Percentiles rank a stretch among this genome's conserved stretches.
Conservation (phyloP, 257 asterid species). For the Cinchona pubescens region DNA sequence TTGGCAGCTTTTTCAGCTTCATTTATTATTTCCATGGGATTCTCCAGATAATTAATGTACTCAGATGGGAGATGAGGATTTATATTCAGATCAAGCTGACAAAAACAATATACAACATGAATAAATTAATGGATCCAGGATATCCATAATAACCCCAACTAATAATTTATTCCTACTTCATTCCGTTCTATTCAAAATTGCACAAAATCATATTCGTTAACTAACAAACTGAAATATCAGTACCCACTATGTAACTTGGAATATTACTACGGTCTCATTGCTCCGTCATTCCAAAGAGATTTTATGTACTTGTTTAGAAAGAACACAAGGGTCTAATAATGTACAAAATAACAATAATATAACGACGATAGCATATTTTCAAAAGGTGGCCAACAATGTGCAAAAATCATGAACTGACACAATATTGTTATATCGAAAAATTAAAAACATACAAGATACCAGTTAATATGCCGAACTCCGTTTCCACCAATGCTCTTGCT, state of each 20-base stretch:
- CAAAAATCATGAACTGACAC: background rate
- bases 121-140: constrained; percentile 2
- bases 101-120: constrained; percentile 11
- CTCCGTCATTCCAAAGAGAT: background rate
- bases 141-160: background rate
- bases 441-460: background rate
- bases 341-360: background rate
- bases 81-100: constrained; percentile 75
- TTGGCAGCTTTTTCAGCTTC: constrained; percentile 90
- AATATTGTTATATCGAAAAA: background rate
- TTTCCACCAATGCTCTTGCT: background rate
- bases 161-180: background rate
- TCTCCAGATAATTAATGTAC: constrained; percentile 84
- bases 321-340: constrained; percentile 7
- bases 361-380: background rate
- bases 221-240: background rate
- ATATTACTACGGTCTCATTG: background rate
- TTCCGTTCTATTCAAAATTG: background rate
- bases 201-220: no score
- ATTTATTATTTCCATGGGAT: constrained; percentile 73
- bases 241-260: background rate
- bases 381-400: background rate
- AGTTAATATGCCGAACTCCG: background rate
- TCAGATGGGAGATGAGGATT: constrained; percentile 91
- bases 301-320: background rate